Evolutionary conservation across 192 early-diverging fungal species (phyloP), one percentile per base, ranked within the genome.

Genomic region (Coemansia sp.): DNA sequence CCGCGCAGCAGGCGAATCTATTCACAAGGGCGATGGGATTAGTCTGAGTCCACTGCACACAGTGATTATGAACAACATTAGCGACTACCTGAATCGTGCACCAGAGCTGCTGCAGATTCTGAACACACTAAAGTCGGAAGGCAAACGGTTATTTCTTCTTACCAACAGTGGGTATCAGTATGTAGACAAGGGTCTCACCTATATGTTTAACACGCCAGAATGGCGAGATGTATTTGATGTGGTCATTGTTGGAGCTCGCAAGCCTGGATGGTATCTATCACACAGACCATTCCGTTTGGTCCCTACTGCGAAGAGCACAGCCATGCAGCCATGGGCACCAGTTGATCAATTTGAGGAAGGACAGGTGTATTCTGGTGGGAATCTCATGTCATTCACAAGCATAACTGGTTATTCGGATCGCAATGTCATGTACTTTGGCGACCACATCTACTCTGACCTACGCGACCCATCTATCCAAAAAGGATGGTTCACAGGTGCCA

Each of bases 141-240:
- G 83, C 5, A 87, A 87, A 52, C 74, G 82, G 49, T 62, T 74
- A n/a, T 87, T 87, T 38, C 48, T 87, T 53, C 64, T 87, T 52
- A 85, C 86, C 32, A 87, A 87, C 62, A 85, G 83, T 59, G 77
- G 85, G 28, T 86, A 80, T 49, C 67, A 81, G 8, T 87, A 85
- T 52, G 70, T 83, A 7, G 60, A 82, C 59, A 64, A 58, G 2
- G 86, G 85, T 3, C 67, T 88, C 56, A 63, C 57, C 19, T 76
- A 84, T 48, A 62, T 88, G 56, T 84, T 85, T 23, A 61, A 67
- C 21, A 76, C 76, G 10, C 28, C 51, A 0, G 63, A 82, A 9
- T 88, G 86, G 86, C 68, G 76, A 4, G 86, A 86, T 58, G 56
- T 86, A 28, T 88, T 88, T 74, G 86, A 88, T 54, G 80, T 79